These are phyloP conservation scores for Coemansia sp. DNA, from an alignment of 192 early-diverging fungal species.

Conservation along the genomic window DNA sequence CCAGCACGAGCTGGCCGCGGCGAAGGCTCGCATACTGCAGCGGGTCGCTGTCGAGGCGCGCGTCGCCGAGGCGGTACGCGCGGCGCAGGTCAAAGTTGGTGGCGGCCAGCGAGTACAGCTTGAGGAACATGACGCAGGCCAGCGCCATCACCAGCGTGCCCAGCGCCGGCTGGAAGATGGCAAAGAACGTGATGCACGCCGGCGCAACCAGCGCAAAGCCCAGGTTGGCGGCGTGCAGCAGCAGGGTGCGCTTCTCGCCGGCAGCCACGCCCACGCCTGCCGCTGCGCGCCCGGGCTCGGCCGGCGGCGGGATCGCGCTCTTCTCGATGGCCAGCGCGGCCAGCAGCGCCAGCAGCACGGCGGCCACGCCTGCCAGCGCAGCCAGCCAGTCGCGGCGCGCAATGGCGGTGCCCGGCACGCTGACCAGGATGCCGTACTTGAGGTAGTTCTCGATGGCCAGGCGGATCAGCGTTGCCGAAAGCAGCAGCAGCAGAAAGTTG, in stretches of 20 bases:
- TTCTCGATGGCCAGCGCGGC: constrained; percentile 62
- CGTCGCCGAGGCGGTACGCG: constrained; percentile 52
- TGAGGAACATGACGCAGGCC: constrained; percentile 70
- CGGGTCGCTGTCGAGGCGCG: constrained; percentile 33
- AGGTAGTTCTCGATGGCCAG: constrained; percentile 84
- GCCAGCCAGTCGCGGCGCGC: constrained; percentile 59
- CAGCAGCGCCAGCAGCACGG: constrained; percentile 52
- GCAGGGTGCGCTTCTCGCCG: constrained; percentile 22
- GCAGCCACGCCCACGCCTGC: constrained; percentile 23
- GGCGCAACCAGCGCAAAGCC: constrained; percentile 56
- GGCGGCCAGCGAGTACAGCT: constrained; percentile 73
- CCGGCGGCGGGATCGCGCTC: constrained; percentile 24
- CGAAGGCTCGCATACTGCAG: constrained; percentile 17
- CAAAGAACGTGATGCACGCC: constrained; percentile 61
- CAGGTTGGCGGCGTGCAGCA: constrained; percentile 56
- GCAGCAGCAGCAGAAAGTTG: constrained; percentile 70
- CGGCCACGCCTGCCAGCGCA: constrained; percentile 47
- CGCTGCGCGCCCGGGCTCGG: not conserved
- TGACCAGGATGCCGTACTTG: constrained; percentile 82
- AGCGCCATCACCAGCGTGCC: constrained; percentile 59
- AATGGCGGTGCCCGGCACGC: constrained; percentile 58
- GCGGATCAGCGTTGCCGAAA: constrained; percentile 77
- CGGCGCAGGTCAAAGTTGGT: constrained; percentile 74
- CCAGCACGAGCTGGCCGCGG: constrained; percentile 22
- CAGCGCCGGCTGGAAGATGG: constrained; percentile 66